phyloP scores from a whole-genome alignment of 192 early-diverging fungal genomes.

The Coemansia sp. region DNA sequence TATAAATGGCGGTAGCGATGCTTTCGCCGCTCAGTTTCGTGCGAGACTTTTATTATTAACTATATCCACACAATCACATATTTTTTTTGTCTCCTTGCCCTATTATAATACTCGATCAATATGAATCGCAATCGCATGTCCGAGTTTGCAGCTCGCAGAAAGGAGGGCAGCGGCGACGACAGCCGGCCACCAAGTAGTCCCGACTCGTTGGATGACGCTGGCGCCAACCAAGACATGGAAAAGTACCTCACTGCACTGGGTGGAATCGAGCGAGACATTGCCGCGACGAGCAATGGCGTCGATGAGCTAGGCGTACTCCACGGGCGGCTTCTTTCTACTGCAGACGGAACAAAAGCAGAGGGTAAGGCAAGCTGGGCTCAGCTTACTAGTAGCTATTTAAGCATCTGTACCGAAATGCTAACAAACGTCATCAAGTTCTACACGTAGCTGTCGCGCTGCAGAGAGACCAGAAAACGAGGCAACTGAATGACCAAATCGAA shows the following conservation, averaged over 20 bases:
- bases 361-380: constrained; percentile 7
- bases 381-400: background rate
- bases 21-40: too few species aligned
- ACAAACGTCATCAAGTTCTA: background rate
- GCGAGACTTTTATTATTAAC: too few species aligned
- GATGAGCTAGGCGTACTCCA: constrained; percentile 43
- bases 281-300: constrained; percentile 19
- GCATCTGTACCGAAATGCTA: background rate
- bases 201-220: constrained; percentile 12
- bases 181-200: constrained; percentile 20
- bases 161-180: constrained; percentile 8
- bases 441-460: constrained; percentile 44
- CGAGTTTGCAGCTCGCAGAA: constrained; percentile 25
- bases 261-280: constrained; percentile 45
- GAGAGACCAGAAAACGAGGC: constrained; percentile 42
- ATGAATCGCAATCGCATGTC: constrained; percentile 35
- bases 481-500: constrained; percentile 43
- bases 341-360: constrained; percentile 51
- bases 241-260: constrained; percentile 45
- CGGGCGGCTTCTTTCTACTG: constrained; percentile 37
- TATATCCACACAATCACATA: too few species aligned
- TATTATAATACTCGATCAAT: too few species aligned
- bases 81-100: background rate
- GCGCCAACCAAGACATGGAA: constrained; percentile 37
- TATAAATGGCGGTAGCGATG: too few species aligned